These are phyloP conservation scores for Beauveria australis DNA, from an alignment of 2,329 filamentous ascomycete species.

Conservation along the genomic window DNA sequence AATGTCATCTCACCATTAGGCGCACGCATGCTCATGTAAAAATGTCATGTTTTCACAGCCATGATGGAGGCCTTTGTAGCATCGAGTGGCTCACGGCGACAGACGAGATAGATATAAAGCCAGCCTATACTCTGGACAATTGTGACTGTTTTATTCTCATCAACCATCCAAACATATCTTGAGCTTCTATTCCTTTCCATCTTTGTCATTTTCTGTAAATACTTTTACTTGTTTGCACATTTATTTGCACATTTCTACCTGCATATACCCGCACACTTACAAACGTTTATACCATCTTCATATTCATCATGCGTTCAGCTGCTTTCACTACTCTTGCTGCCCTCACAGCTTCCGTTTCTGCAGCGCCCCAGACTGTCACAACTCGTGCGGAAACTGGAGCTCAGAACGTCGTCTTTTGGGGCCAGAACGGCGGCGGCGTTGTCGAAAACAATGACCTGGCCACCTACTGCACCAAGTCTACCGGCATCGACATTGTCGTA, in stretches of 20 bases:
- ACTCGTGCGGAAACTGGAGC: constrained; percentile 14
- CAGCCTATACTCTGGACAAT: not conserved
- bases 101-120: not conserved
- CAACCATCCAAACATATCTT: not conserved
- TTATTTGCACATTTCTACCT: not conserved
- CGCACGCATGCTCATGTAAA: not conserved
- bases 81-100: not conserved
- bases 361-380: not conserved
- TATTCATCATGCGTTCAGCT: not conserved
- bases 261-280: not conserved
- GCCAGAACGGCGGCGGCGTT: constrained; percentile 18
- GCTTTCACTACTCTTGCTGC: not conserved
- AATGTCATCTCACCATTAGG: not conserved
- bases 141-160: not conserved
- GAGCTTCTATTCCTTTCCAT: not conserved
- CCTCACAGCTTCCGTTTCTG: constrained; percentile 8
- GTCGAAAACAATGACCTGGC: constrained; percentile 28
- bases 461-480: constrained; percentile 27
- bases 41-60: constrained; percentile 3
- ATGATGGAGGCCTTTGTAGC: not conserved
- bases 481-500: constrained; percentile 33
- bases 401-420: constrained; percentile 24
- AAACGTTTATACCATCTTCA: not conserved
- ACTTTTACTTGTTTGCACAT: not conserved
- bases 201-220: not conserved